Conservation (phyloP, 768 basidiomycete genomes). For the Suillus tomentosus region DNA sequence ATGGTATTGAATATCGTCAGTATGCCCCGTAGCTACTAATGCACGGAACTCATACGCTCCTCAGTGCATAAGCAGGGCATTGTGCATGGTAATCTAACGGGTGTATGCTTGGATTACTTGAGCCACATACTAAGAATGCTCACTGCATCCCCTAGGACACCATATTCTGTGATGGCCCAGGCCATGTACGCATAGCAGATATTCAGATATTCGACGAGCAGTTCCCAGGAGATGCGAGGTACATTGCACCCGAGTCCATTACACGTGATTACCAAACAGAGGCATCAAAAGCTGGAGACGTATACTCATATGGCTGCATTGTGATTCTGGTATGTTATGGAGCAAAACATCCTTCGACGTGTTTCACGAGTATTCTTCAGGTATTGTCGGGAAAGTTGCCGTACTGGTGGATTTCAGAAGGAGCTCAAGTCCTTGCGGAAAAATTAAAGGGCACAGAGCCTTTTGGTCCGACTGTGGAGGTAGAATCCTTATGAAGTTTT, state of each 20-base stretch:
- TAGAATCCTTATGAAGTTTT: not conserved
- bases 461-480: not conserved
- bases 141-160: not conserved
- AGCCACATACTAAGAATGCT: not conserved
- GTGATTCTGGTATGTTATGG: not conserved
- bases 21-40: not conserved
- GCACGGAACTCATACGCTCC: not conserved
- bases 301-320: constrained; percentile 2
- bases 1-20: constrained; percentile 2
- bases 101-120: not conserved
- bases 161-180: not conserved
- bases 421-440: not conserved
- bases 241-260: not conserved
- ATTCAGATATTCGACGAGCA: not conserved
- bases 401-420: not conserved
- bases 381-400: not conserved
- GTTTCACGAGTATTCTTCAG: not conserved
- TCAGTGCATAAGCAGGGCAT: not conserved
- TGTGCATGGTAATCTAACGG: not conserved
- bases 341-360: not conserved
- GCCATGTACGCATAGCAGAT: not conserved
- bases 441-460: not conserved
- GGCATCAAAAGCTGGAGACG: not conserved
- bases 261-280: not conserved
- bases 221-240: not conserved